Percentiles rank a stretch among this genome's conserved stretches.
Evolutionary conservation across 1,139 yeast species (phyloP).

Genomic region (Wickerhamomyces sp.): DNA sequence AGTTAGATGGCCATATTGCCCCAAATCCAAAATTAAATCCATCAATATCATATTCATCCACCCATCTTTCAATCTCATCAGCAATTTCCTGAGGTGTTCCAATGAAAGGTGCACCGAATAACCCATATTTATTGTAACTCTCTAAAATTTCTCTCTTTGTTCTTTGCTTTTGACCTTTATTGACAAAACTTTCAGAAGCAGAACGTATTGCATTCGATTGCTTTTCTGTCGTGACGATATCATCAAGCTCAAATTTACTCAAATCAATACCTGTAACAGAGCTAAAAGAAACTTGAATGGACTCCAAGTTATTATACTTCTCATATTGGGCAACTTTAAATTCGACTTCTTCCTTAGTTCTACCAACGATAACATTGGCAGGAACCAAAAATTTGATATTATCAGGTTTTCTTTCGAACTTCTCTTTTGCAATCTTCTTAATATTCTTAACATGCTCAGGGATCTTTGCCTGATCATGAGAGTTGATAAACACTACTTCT

Average conservation of each 20-base stretch:
- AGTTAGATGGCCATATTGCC: constrained; percentile 27
- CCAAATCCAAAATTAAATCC: constrained; percentile 10
- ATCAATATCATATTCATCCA: constrained; percentile 29
- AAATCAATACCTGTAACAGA: constrained; percentile 36
- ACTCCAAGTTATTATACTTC: constrained; percentile 29
- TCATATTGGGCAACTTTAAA: constrained; percentile 25
- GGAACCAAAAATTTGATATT: constrained; percentile 24
- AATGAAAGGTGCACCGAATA: no score
- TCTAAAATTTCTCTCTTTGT: constrained; percentile 21
- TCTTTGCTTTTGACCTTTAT: constrained; percentile 23
- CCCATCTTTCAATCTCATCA: constrained; percentile 28
- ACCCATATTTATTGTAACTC: constrained; percentile 23
- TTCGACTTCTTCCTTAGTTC: constrained; percentile 29
- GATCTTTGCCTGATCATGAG: constrained; percentile 26
- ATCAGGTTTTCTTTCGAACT: constrained; percentile 24
- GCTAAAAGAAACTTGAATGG: constrained; percentile 32
- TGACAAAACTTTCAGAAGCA: constrained; percentile 20
- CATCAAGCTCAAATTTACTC: constrained; percentile 27
- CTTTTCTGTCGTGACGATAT: constrained; percentile 26
- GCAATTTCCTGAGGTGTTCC: constrained; percentile 30
- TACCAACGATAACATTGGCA: constrained; percentile 23
- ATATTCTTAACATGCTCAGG: constrained; percentile 27
- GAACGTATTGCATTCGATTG: constrained; percentile 24
- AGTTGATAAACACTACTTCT: constrained; percentile 30
- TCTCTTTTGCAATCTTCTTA: constrained; percentile 24